A percentile compares a stretch with the other conserved stretches of the same genome.
Conservation (phyloP, 352 stramenopile species). For the Blastocystis sp. region DNA sequence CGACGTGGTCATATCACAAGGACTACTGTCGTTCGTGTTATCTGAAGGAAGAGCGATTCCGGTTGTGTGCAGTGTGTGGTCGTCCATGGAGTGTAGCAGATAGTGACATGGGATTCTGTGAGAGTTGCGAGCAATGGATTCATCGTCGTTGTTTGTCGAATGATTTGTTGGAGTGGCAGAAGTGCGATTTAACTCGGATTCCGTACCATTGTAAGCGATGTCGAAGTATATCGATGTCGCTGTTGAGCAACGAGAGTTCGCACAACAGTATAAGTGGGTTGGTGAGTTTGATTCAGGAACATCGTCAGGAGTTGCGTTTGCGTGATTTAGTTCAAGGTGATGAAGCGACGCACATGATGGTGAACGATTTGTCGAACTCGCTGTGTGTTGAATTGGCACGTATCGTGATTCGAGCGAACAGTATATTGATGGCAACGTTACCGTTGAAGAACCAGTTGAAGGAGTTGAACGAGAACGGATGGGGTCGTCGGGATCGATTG, state of each 20-base stretch:
- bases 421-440: not conserved
- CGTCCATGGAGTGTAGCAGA: not conserved
- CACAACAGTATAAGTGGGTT: not conserved
- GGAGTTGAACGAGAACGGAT: not conserved
- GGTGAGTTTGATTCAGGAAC: not conserved
- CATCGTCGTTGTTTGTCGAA: conserved; percentile 1
- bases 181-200: not conserved
- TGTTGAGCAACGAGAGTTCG: not conserved
- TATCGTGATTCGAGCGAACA: conserved; percentile 2
- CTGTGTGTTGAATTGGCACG: not conserved
- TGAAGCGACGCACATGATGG: not conserved
- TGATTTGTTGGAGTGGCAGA: conserved; percentile 21
- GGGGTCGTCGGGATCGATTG: not conserved
- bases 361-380: not conserved
- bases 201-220: conserved; percentile 25
- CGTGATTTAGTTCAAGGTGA: not conserved
- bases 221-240: not conserved
- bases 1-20: conserved; percentile 3
- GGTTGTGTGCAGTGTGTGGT: not conserved
- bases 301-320: conserved; percentile 1
- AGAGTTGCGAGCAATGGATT: conserved; percentile 26
- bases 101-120: conserved; percentile 21
- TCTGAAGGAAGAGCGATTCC: not conserved
- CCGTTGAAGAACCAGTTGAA: not conserved
- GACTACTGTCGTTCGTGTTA: conserved; percentile 29